Conservation (phyloP, 2,329 filamentous ascomycete genomes). For the Aureobasidium melanogenum region DNA sequence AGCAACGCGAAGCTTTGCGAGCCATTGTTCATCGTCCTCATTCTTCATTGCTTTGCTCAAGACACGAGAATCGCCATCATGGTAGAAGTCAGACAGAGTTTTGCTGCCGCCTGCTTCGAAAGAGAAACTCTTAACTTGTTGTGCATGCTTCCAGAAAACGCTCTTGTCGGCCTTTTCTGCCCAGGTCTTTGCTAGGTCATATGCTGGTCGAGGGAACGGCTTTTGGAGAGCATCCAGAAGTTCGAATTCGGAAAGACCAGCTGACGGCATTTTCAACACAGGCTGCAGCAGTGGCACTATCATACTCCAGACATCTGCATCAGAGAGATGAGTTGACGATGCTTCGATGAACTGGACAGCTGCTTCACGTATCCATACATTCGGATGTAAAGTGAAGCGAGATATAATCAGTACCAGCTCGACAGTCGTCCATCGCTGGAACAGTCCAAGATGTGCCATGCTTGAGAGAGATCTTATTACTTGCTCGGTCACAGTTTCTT, state of each 20-base stretch:
- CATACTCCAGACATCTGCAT: slow-evolving; percentile 76
- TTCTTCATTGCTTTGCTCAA: slow-evolving; percentile 60
- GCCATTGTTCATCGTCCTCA: slow-evolving; percentile 90
- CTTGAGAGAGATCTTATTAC: slow-evolving; percentile 80
- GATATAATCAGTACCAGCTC: slow-evolving; percentile 76
- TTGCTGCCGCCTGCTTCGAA: slow-evolving; percentile 28
- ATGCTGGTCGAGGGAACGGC: slow-evolving; percentile 67
- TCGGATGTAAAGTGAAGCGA: slow-evolving; percentile 87
- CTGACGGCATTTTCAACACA: slow-evolving; percentile 67
- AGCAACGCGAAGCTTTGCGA: slow-evolving; percentile 73
- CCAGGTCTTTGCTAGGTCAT: slow-evolving; percentile 83
- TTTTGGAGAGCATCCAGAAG: slow-evolving; percentile 76
- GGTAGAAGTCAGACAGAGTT: slow-evolving; percentile 17
- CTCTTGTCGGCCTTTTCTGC: slow-evolving; percentile 72
- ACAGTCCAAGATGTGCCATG: slow-evolving; percentile 77
- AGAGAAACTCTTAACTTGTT: slow-evolving; percentile 61
- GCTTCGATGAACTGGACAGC: slow-evolving; percentile 75
- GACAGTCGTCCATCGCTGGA: slow-evolving; percentile 78
- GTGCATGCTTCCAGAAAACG: slow-evolving; percentile 75
- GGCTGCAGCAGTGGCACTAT: slow-evolving; percentile 70
- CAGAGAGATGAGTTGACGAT: slow-evolving; percentile 64
- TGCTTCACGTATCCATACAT: slow-evolving; percentile 88
- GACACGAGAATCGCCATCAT: slow-evolving; percentile 42
- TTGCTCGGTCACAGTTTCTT: slow-evolving; percentile 89
- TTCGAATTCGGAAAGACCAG: slow-evolving; percentile 61